A percentile compares a stretch with the other conserved stretches of the same genome.
Evolutionary conservation across 2,329 filamentous ascomycete species (phyloP).

Genomic region (Colletotrichum musae): DNA sequence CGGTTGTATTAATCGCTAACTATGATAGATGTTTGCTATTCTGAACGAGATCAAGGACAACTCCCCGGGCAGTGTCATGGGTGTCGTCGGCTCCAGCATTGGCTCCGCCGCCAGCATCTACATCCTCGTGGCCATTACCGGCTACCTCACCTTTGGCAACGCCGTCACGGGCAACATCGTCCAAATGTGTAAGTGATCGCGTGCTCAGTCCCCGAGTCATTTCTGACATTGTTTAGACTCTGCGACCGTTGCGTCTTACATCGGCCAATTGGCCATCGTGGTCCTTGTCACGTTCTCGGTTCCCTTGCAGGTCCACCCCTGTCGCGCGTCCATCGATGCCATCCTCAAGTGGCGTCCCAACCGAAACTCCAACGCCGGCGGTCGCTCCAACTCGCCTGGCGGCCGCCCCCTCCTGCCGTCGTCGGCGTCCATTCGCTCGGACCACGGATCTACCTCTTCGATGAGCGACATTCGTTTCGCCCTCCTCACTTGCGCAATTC

Average conservation of each 20-base stretch:
- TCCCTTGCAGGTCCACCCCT: constrained; percentile 95
- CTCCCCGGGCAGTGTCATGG: constrained; percentile 81
- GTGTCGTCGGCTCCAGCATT: constrained; percentile 86
- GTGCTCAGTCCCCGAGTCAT: constrained; percentile 22
- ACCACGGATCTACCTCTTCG: constrained; percentile 68
- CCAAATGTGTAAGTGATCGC: constrained; percentile 79
- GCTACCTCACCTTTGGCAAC: constrained; percentile 95
- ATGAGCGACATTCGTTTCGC: constrained; percentile 94
- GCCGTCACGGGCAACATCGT: constrained; percentile 93
- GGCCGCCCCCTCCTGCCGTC: constrained; percentile 60
- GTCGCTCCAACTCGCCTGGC: constrained; percentile 57
- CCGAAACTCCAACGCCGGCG: constrained; percentile 54
- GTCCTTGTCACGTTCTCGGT: constrained; percentile 97
- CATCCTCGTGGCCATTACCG: constrained; percentile 91
- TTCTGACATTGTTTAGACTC: constrained; percentile 63
- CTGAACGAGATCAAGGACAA: constrained; percentile 94
- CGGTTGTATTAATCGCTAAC: constrained; percentile 46
- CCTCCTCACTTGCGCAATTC: constrained; percentile 86
- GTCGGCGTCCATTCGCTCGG: constrained; percentile 57
- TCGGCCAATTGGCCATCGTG: constrained; percentile 95
- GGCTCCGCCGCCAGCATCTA: constrained; percentile 91
- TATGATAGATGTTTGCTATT: constrained; percentile 92
- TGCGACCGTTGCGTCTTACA: constrained; percentile 85
- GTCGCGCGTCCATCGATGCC: constrained; percentile 93
- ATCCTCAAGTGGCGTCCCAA: constrained; percentile 92